A percentile compares a stretch with the other conserved stretches of the same genome.
These are phyloP conservation scores for Lactarius tabidus DNA, from an alignment of 768 basidiomycete genomes.

Conservation along the genomic window DNA sequence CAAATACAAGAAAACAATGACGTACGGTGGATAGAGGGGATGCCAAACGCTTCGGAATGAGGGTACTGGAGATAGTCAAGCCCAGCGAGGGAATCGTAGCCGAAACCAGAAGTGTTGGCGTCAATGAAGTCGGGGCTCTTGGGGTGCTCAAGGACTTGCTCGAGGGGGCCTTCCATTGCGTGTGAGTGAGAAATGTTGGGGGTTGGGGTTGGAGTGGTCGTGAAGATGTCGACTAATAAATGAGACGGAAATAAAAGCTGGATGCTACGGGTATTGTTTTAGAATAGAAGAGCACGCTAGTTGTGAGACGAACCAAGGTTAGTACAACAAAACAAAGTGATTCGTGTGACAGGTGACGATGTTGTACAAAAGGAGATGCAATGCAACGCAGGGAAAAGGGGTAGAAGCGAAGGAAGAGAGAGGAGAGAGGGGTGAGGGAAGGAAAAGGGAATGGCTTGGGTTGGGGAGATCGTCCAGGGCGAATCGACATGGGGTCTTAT, in stretches of 20 bases:
- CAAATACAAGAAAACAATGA: slow-evolving; percentile 26
- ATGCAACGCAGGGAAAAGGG: slow-evolving; percentile 10
- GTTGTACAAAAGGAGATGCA: slow-evolving; percentile 30
- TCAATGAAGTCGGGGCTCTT: slow-evolving; percentile 51
- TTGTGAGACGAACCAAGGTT: slow-evolving; percentile 26
- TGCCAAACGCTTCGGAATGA: slow-evolving; percentile 53
- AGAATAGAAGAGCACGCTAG: slow-evolving; percentile 19
- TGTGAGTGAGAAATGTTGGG: slow-evolving; percentile 16
- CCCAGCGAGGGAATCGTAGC: slow-evolving; percentile 44
- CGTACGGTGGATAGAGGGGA: slow-evolving; percentile 59
- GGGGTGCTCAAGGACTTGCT: slow-evolving; percentile 46
- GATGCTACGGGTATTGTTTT: slow-evolving; percentile 16
- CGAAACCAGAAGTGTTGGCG: slow-evolving; percentile 35
- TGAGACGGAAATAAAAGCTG: slow-evolving; percentile 27
- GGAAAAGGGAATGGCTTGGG: slow-evolving; percentile 22
- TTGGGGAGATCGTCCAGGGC: slow-evolving; percentile 6
- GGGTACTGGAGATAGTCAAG: slow-evolving; percentile 69
- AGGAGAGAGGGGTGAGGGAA: slow-evolving; percentile 24
- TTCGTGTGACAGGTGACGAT: slow-evolving; percentile 38
- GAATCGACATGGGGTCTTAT: slow-evolving; percentile 14
- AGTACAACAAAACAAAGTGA: slow-evolving; percentile 29
- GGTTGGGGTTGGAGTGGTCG: slow-evolving; percentile 24
- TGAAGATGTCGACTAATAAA: slow-evolving; percentile 29
- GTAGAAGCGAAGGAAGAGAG: slow-evolving; percentile 24
- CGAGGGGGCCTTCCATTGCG: slow-evolving; percentile 47